A percentile compares a stretch with the other conserved stretches of the same genome.
phyloP scores from a whole-genome alignment of 192 early-diverging fungal genomes.

The Backusella tarrabulga region DNA sequence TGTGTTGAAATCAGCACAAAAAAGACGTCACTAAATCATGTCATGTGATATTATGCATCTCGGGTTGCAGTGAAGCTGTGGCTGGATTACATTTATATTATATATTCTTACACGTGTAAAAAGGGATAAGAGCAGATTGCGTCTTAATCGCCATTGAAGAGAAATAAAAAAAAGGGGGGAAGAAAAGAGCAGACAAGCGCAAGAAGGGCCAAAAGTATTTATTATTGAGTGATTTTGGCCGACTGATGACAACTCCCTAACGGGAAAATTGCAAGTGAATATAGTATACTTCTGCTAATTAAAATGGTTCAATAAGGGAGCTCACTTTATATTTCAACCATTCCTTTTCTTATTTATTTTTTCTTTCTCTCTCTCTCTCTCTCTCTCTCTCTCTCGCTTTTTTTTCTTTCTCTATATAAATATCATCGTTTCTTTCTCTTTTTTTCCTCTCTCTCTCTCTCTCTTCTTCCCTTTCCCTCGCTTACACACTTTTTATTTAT shows the following conservation, averaged over 20 bases:
- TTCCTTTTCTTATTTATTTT: conserved; percentile 4
- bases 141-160: conserved; percentile 10
- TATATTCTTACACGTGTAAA: neutral
- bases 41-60: conserved; percentile 9
- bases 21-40: neutral
- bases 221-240: conserved; percentile 16
- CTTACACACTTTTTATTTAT: neutral
- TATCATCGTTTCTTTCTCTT: neutral
- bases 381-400: no score
- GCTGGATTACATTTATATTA: neutral
- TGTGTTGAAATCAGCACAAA: neutral
- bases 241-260: conserved; percentile 5
- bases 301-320: neutral
- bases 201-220: neutral
- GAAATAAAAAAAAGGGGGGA: neutral
- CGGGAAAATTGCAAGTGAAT: conserved; percentile 1
- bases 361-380: neutral
- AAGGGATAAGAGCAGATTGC: neutral
- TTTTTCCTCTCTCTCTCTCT: neutral
- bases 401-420: neutral
- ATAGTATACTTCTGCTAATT: neutral
- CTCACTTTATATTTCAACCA: neutral
- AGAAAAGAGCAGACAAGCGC: neutral
- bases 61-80: neutral
- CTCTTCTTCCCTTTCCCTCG: neutral